Conservation (phyloP, 2,329 filamentous ascomycete species). For the Podosphaera xanthii region DNA sequence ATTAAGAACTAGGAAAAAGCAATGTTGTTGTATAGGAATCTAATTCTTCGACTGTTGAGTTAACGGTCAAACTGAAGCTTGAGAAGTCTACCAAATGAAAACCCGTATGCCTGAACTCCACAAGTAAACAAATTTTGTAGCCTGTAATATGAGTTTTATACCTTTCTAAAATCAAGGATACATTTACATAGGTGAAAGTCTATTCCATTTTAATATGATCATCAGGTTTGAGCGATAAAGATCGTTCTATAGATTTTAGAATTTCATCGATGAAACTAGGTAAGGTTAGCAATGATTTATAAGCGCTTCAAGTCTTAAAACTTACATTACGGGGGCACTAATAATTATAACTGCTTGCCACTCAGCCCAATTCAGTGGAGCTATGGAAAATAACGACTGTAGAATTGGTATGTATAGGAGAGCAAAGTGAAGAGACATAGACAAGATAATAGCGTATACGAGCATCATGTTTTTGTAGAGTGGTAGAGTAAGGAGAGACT, state of each 20-base stretch:
- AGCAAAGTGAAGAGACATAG: slow-evolving; percentile 86
- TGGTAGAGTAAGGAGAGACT: slow-evolving; percentile 77
- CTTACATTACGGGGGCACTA: slow-evolving; percentile 82
- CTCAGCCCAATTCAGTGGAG: slow-evolving; percentile 65
- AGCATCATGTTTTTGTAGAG: slow-evolving; percentile 99
- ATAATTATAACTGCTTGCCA: slow-evolving; percentile 83
- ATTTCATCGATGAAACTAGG: slow-evolving; percentile 40
- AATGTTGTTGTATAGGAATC: too few species aligned
- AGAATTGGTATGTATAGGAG: slow-evolving; percentile 81
- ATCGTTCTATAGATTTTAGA: slow-evolving; percentile 39
- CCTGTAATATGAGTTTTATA: not conserved
- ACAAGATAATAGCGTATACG: slow-evolving; percentile 77
- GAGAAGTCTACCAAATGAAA: not conserved
- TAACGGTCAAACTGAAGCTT: not conserved
- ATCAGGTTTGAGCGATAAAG: slow-evolving; percentile 21
- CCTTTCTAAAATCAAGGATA: not conserved
- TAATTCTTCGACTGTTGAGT: not conserved
- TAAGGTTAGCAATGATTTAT: not conserved
- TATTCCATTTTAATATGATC: slow-evolving; percentile 15
- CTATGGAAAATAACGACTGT: slow-evolving; percentile 71
- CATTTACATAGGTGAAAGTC: not conserved
- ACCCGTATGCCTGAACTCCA: not conserved
- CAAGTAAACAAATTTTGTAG: not conserved
- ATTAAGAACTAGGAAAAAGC: too few species aligned
- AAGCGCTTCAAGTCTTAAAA: slow-evolving; percentile 9